These are phyloP conservation scores for Purpureocillium takamizusanense DNA, from an alignment of 2,329 filamentous ascomycete genomes.

Conservation along the genomic window DNA sequence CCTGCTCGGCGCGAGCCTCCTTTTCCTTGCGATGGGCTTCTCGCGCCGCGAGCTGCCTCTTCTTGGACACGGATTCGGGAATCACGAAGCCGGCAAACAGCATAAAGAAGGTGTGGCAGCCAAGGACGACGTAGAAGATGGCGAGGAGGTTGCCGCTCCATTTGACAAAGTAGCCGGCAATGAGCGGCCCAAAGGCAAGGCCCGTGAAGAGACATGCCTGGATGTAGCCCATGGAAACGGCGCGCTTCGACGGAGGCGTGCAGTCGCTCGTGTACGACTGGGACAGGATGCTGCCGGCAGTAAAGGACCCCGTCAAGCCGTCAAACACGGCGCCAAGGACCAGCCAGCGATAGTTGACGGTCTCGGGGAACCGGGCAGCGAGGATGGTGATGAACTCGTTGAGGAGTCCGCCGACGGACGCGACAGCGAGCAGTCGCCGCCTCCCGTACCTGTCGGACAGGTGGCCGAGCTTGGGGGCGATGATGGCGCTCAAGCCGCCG, in stretches of 20 bases:
- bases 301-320: slow-evolving; percentile 82
- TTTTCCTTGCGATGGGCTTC: slow-evolving; percentile 51
- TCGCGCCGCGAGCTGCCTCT: slow-evolving; percentile 59
- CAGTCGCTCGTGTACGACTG: slow-evolving; percentile 89
- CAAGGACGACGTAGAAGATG: slow-evolving; percentile 77
- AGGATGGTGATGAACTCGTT: slow-evolving; percentile 71
- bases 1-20: slow-evolving; percentile 21
- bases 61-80: slow-evolving; percentile 75
- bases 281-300: slow-evolving; percentile 63
- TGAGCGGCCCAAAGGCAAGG: slow-evolving; percentile 76
- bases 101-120: slow-evolving; percentile 65
- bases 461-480: slow-evolving; percentile 73
- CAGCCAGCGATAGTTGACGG: slow-evolving; percentile 68
- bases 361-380: slow-evolving; percentile 65
- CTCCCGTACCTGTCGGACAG: slow-evolving; percentile 83
- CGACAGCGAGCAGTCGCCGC: slow-evolving; percentile 61
- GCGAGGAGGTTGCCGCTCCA: slow-evolving; percentile 64
- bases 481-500: slow-evolving; percentile 71
- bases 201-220: slow-evolving; percentile 83
- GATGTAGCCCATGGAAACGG: slow-evolving; percentile 80
- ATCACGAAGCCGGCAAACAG: slow-evolving; percentile 60
- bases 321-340: slow-evolving; percentile 70
- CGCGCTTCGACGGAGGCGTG: slow-evolving; percentile 68
- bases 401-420: slow-evolving; percentile 64
- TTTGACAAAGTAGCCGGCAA: slow-evolving; percentile 73